A percentile compares a stretch with the other conserved stretches of the same genome.
These are phyloP conservation scores for Apiospora saccharicola DNA, from an alignment of 2,329 filamentous ascomycete genomes.

Conservation along the genomic window DNA sequence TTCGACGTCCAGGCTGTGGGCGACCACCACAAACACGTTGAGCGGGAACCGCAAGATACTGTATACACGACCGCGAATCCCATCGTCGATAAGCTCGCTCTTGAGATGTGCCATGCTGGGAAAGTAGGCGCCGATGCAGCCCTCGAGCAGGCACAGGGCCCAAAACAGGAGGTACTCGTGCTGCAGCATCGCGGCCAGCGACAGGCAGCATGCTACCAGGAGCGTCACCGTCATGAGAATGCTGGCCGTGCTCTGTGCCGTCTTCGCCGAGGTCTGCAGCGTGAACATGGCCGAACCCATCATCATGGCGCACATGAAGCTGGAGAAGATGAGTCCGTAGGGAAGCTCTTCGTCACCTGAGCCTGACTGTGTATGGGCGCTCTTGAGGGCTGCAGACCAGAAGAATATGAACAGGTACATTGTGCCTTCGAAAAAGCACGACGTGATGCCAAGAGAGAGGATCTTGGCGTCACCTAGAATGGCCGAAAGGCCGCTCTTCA, in stretches of 20 bases:
- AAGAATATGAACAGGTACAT: constrained; percentile 71
- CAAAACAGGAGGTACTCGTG: constrained; percentile 54
- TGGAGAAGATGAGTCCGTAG: constrained; percentile 39
- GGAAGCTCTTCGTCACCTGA: constrained; percentile 33
- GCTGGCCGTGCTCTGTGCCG: constrained; percentile 33
- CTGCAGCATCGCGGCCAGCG: constrained; percentile 47
- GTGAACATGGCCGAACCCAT: constrained; percentile 30
- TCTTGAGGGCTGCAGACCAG: constrained; percentile 63
- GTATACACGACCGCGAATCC: constrained; percentile 58
- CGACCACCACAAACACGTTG: constrained; percentile 43
- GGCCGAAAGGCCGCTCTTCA: constrained; percentile 32
- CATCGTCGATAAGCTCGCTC: constrained; percentile 47
- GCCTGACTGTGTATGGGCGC: constrained; percentile 39
- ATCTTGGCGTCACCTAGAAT: constrained; percentile 53
- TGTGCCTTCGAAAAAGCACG: constrained; percentile 66
- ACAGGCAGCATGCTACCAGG: constrained; percentile 42
- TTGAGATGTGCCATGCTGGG: constrained; percentile 61
- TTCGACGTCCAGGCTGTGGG: constrained; percentile 53
- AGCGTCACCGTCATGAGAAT: constrained; percentile 42
- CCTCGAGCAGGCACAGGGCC: constrained; percentile 61
- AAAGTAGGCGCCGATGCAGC: constrained; percentile 62
- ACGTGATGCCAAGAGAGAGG: constrained; percentile 58
- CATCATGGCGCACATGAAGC: constrained; percentile 42
- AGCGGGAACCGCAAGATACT: constrained; percentile 61
- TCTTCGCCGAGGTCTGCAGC: constrained; percentile 28